Evolutionary conservation across 192 early-diverging fungal species (phyloP).

Genomic region (Coemansia sp.): DNA sequence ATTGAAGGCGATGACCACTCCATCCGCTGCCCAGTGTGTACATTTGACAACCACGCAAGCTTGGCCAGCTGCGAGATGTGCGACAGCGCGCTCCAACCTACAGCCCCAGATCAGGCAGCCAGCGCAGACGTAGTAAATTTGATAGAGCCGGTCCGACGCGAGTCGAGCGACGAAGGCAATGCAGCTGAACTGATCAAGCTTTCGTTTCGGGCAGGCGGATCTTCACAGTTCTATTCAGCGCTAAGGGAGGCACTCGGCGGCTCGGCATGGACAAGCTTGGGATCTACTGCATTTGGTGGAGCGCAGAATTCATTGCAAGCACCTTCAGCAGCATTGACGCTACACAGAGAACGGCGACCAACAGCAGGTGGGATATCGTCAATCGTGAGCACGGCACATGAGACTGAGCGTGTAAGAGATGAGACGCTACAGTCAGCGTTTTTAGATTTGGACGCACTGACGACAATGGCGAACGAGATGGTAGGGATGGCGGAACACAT

Average conservation of each 20-base stretch:
- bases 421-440: constrained; percentile 79
- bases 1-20: constrained; percentile 8
- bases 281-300: background rate
- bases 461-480: constrained; percentile 88
- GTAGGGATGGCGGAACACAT: constrained; percentile 59
- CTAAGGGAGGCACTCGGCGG: constrained; percentile 63
- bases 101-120: background rate
- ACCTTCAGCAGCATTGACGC: background rate
- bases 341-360: constrained; percentile 13
- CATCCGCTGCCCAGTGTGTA: constrained; percentile 72
- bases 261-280: constrained; percentile 58
- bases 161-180: constrained; percentile 9
- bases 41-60: constrained; percentile 83
- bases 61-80: constrained; percentile 86
- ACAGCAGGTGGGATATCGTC: constrained; percentile 44
- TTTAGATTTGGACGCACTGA: constrained; percentile 82
- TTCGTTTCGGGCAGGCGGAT: constrained; percentile 78
- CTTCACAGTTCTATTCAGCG: constrained; percentile 58
- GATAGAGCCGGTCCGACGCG: background rate
- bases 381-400: constrained; percentile 58
- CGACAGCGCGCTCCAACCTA: constrained; percentile 59
- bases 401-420: constrained; percentile 64
- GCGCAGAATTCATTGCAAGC: background rate
- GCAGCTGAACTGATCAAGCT: constrained; percentile 58
- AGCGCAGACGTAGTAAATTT: background rate